phyloP scores from a whole-genome alignment of 1,284 basidiomycete species.

The Cronartium ribicola region DNA sequence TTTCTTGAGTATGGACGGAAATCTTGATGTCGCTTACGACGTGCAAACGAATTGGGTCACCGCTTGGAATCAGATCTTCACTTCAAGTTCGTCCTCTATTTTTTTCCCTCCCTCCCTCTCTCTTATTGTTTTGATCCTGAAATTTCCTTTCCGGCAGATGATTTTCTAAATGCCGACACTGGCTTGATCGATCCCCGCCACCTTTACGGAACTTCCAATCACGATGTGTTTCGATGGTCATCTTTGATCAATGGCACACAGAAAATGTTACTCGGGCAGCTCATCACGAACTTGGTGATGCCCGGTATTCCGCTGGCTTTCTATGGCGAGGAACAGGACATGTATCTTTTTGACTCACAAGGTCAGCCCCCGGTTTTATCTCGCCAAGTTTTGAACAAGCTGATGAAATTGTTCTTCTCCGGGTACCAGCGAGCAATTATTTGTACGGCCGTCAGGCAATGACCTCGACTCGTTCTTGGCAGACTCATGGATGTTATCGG shows the following conservation, averaged over 20 bases:
- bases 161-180: conserved; percentile 69
- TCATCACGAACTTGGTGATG: conserved; percentile 73
- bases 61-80: conserved; percentile 83
- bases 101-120: background rate
- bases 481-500: conserved; percentile 81
- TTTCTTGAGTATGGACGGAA: conserved; percentile 88
- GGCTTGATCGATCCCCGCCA: conserved; percentile 72
- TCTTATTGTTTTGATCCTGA: background rate
- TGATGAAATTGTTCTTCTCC: background rate
- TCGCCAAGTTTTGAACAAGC: background rate
- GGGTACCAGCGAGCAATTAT: conserved; percentile 16
- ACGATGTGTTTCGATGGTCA: conserved; percentile 89
- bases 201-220: conserved; percentile 79
- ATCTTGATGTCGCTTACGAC: conserved; percentile 79
- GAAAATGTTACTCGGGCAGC: conserved; percentile 67
- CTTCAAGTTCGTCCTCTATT: conserved; percentile 55
- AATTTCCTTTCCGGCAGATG: conserved; percentile 54
- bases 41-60: conserved; percentile 72
- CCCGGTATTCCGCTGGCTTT: conserved; percentile 72
- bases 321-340: conserved; percentile 42
- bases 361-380: conserved; percentile 46
- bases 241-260: conserved; percentile 75
- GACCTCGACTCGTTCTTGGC: conserved; percentile 76
- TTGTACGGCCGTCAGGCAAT: conserved; percentile 75
- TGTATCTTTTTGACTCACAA: conserved; percentile 42